Conservation (phyloP, 106 monocot genomes). For the Dioscorea zingiberensis region DNA sequence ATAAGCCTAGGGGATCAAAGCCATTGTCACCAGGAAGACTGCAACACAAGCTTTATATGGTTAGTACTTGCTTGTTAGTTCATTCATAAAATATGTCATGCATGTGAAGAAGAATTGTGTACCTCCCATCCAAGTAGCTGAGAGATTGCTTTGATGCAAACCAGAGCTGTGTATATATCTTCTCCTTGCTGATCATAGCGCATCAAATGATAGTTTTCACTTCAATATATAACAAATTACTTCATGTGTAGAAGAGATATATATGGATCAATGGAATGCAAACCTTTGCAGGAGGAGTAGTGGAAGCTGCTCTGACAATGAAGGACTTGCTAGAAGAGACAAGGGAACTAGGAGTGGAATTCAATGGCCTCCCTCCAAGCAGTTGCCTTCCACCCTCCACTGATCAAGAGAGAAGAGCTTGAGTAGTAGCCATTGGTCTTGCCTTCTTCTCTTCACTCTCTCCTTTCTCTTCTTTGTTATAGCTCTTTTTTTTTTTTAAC, state of each 20-base stretch:
- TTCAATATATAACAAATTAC: too few relatives aligned
- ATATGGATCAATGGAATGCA: too few relatives aligned
- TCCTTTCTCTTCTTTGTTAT: too few relatives aligned
- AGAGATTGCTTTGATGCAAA: slow-evolving; percentile 97
- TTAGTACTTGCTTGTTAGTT: too few relatives aligned
- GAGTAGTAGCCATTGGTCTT: slow-evolving; percentile 73
- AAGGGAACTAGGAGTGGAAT: slow-evolving; percentile 26
- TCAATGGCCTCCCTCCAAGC: slow-evolving; percentile 59
- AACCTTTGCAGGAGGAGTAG: slow-evolving; percentile 40
- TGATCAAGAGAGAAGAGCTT: slow-evolving; percentile 86
- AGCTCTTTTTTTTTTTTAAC: too few relatives aligned
- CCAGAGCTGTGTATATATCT: slow-evolving; percentile 89
- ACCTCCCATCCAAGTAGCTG: slow-evolving; percentile 92
- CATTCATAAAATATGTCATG: too few relatives aligned
- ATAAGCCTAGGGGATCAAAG: slow-evolving; percentile 90
- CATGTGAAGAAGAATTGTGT: too few relatives aligned
- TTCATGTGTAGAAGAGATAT: too few relatives aligned
- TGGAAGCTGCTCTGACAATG: slow-evolving; percentile 62
- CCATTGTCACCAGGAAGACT: slow-evolving; percentile 93
- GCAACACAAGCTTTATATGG: too few relatives aligned
- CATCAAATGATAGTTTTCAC: too few relatives aligned
- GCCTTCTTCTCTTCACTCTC: too few relatives aligned
- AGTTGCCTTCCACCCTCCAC: slow-evolving; percentile 80
- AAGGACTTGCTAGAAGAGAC: slow-evolving; percentile 33
- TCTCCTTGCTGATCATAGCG: slow-evolving; percentile 70